phyloP scores from a whole-genome alignment of 441 rosid species.

The Erodium moschatum region DNA sequence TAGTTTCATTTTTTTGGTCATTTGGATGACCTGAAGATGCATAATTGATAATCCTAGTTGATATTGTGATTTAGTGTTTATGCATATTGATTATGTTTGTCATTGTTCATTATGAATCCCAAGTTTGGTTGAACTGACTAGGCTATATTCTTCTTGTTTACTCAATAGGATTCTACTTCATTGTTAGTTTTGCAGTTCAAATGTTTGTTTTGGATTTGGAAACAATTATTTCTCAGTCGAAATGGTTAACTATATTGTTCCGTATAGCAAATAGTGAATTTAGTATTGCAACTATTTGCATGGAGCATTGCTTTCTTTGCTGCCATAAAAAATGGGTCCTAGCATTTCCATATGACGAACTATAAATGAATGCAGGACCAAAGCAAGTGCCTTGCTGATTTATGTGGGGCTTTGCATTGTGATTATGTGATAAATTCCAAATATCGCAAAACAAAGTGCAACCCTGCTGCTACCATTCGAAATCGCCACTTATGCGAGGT shows the following conservation, averaged over 20 bases:
- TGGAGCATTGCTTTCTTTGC: neutral
- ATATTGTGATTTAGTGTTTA: neutral
- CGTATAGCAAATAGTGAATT: neutral
- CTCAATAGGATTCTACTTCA: neutral
- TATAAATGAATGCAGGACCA: constrained; percentile 44
- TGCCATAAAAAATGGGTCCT: constrained; percentile 9
- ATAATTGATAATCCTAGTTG: neutral
- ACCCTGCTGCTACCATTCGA: constrained; percentile 75
- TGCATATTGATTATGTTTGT: neutral
- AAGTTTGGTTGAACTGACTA: neutral
- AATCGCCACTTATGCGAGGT: constrained; percentile 95
- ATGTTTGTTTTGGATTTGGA: too few relatives aligned
- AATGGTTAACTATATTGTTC: neutral
- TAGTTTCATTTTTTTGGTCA: neutral
- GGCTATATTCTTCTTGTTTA: neutral
- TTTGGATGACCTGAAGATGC: neutral
- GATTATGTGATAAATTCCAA: constrained; percentile 59
- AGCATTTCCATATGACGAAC: constrained; percentile 14
- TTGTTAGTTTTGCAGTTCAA: neutral
- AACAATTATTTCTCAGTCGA: neutral
- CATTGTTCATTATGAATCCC: neutral
- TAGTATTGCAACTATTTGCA: neutral
- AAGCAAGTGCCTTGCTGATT: constrained; percentile 81
- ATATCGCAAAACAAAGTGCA: constrained; percentile 62
- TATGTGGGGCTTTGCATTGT: constrained; percentile 94